Conservation (phyloP, 2,329 filamentous ascomycete species). For the Ambrosiella beaveri region DNA sequence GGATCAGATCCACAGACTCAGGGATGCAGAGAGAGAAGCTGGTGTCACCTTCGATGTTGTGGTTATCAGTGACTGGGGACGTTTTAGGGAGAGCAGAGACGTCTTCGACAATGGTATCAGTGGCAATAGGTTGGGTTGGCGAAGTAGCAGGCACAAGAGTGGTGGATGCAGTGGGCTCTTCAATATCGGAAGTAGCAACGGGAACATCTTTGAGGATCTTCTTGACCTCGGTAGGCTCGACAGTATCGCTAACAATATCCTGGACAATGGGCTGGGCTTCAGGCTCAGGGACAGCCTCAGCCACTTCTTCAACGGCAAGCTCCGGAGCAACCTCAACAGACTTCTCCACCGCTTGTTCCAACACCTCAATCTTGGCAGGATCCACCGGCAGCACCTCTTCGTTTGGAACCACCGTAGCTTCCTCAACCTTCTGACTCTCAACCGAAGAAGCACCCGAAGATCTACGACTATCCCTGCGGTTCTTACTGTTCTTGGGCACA, state of each 20-base stretch:
- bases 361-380: not conserved
- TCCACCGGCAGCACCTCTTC: not conserved
- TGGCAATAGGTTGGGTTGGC: not conserved
- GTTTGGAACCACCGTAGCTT: not conserved
- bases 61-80: not conserved
- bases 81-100: not conserved
- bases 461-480: constrained; percentile 1
- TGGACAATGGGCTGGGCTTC: not conserved
- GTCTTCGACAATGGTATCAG: not conserved
- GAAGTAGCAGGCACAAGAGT: not conserved
- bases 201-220: not conserved
- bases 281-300: not conserved
- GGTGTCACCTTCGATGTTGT: not conserved
- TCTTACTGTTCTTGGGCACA: constrained; percentile 3
- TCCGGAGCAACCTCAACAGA: not conserved
- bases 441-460: not conserved
- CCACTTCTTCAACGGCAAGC: not conserved
- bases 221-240: not conserved
- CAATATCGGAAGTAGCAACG: not conserved
- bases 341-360: not conserved
- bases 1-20: not conserved
- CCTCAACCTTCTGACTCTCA: not conserved
- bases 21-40: not conserved
- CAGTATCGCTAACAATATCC: not conserved
- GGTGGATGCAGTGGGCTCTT: not conserved